Conservation (phyloP, 495 filamentous ascomycete genomes). For the Bacidia rubella region DNA sequence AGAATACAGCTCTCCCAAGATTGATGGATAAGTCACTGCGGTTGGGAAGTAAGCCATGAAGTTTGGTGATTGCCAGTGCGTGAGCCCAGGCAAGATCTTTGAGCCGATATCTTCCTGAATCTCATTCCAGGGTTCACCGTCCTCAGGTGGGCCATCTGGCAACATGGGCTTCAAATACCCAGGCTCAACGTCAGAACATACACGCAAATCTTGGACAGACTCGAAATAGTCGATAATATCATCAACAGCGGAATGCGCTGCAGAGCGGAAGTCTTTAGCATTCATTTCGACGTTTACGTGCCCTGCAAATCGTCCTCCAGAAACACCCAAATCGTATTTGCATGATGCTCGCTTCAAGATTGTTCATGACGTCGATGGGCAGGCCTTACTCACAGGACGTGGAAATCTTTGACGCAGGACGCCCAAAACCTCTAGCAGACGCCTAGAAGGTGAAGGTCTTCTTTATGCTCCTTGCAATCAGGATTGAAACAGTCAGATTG, state of each 20-base stretch:
- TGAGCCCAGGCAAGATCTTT: conserved; percentile 87
- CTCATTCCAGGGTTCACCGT: conserved; percentile 61
- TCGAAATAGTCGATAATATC: conserved; percentile 58
- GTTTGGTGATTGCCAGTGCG: conserved; percentile 91
- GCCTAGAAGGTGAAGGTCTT: too few species aligned
- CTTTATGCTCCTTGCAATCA: too few species aligned
- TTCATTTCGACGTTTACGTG: conserved; percentile 44
- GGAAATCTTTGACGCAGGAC: too few species aligned
- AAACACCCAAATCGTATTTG: too few species aligned
- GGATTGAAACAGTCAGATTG: too few species aligned
- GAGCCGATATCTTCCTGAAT: conserved; percentile 78
- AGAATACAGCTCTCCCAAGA: conserved; percentile 88
- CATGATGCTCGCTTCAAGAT: too few species aligned
- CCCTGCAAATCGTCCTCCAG: background rate
- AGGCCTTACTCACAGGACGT: too few species aligned
- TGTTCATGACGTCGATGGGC: too few species aligned
- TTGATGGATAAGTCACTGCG: conserved; percentile 65
- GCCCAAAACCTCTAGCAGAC: too few species aligned
- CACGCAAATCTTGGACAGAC: conserved; percentile 52
- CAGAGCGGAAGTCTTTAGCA: conserved; percentile 63
- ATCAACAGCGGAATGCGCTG: conserved; percentile 49
- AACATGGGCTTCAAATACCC: conserved; percentile 78
- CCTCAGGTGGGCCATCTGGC: conserved; percentile 54
- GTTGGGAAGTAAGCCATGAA: conserved; percentile 97
- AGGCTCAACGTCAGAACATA: conserved; percentile 66